A percentile compares a stretch with the other conserved stretches of the same genome.
Evolutionary conservation across 345 rosid genomes (phyloP).

Genomic region (Citrus reticulata): DNA sequence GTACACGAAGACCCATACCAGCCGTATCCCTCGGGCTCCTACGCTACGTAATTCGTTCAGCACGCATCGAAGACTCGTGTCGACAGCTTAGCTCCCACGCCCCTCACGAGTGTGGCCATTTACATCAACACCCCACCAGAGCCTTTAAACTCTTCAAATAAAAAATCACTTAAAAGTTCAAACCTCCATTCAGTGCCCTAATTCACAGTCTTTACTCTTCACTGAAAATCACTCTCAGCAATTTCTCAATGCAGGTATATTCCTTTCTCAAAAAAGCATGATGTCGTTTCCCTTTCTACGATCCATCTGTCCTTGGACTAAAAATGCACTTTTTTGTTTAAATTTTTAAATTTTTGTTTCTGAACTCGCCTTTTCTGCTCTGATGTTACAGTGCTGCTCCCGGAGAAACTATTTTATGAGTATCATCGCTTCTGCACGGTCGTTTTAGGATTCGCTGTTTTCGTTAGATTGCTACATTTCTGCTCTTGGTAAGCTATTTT

Average conservation of each 20-base stretch:
- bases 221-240: neutral
- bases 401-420: neutral
- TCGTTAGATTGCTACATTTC: neutral
- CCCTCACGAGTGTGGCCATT: neutral
- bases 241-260: neutral
- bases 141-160: neutral
- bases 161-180: neutral
- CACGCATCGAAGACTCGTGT: neutral
- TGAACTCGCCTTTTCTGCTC: neutral
- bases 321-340: neutral
- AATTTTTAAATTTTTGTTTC: neutral
- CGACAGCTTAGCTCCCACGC: neutral
- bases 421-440: neutral
- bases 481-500: neutral
- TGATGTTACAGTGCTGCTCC: neutral
- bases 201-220: neutral
- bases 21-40: too few species aligned
- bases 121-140: neutral
- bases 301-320: neutral
- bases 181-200: neutral
- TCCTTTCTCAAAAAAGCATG: neutral
- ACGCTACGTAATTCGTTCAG: too few species aligned
- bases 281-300: neutral
- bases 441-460: neutral
- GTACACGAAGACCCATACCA: too few species aligned